Percentiles rank a stretch among this genome's conserved stretches.
Evolutionary conservation across 805 yeast species (phyloP).

Genomic region (Cyberlindnera bimundalis): DNA sequence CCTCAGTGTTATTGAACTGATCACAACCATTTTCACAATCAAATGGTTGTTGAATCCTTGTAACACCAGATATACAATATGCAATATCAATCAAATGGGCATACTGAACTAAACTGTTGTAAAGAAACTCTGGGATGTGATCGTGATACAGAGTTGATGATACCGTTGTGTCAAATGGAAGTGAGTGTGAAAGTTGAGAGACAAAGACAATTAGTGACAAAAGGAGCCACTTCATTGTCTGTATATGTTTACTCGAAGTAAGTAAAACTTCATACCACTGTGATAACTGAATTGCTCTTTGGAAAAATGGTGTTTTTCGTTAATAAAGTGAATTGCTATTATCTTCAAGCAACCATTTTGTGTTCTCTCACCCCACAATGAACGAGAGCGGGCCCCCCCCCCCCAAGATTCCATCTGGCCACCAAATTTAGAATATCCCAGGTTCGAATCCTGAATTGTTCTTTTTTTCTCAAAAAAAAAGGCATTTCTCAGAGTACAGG

Average conservation of each 20-base stretch:
- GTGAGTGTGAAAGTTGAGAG: neutral
- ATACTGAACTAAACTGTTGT: constrained; percentile 11
- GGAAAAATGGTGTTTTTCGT: too few relatives aligned
- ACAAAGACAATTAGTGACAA: too few relatives aligned
- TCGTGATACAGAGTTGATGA: neutral
- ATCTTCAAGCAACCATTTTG: neutral
- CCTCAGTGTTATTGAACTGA: constrained; percentile 21
- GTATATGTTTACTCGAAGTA: too few relatives aligned
- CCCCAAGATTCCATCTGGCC: neutral
- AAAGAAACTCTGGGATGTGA: constrained; percentile 14
- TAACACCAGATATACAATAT: constrained; percentile 26
- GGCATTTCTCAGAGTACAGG: constrained; percentile 7
- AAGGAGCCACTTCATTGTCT: too few relatives aligned
- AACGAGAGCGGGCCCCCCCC: too few relatives aligned
- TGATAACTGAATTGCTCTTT: too few relatives aligned
- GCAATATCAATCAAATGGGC: constrained; percentile 28
- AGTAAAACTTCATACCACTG: too few relatives aligned
- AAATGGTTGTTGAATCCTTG: constrained; percentile 22
- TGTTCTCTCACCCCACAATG: too few relatives aligned
- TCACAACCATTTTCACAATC: constrained; percentile 25
- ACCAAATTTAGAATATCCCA: neutral
- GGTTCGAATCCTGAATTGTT: constrained; percentile 7
- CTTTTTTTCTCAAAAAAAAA: too few relatives aligned
- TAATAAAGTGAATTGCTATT: too few relatives aligned
- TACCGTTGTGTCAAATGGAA: neutral